Percentiles rank a stretch among this genome's conserved stretches.
phyloP scores from a whole-genome alignment of 805 yeast species.

The Pichia exigua region DNA sequence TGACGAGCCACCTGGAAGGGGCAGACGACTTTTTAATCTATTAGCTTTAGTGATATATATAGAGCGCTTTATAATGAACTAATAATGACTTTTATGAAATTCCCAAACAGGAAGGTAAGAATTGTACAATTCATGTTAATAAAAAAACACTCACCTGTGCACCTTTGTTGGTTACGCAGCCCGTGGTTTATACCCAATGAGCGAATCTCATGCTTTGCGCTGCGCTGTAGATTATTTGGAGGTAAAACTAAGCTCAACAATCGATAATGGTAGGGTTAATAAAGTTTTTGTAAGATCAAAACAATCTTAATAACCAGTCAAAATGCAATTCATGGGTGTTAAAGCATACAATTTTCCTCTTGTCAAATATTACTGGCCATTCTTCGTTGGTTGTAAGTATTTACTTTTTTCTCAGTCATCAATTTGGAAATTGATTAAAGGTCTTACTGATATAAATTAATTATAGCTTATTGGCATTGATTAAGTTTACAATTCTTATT shows the following conservation, averaged over 20 bases:
- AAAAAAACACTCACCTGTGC: not conserved
- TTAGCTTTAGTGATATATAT: not conserved
- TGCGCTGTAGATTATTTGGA: not conserved
- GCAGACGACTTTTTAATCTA: not conserved
- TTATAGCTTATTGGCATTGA: not conserved
- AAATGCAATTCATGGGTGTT: conserved; percentile 29
- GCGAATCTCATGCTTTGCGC: not conserved
- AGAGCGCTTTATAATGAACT: not conserved
- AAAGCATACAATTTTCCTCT: conserved; percentile 31
- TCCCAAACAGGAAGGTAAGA: not conserved
- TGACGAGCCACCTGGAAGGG: not conserved
- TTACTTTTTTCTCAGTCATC: not conserved
- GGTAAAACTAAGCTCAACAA: too few relatives aligned
- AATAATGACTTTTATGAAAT: not conserved
- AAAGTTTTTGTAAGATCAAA: not conserved
- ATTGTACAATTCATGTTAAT: not conserved
- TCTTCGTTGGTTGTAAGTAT: conserved; percentile 71
- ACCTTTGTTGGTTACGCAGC: not conserved
- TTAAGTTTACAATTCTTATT: too few relatives aligned
- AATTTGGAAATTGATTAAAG: not conserved
- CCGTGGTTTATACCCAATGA: not conserved
- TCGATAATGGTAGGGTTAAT: too few relatives aligned
- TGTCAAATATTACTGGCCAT: conserved; percentile 79
- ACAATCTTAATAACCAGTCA: conserved; percentile 3
- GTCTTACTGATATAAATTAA: not conserved